phyloP scores from a whole-genome alignment of 2,329 filamentous ascomycete genomes.

The Aureobasidium leucospermi region DNA sequence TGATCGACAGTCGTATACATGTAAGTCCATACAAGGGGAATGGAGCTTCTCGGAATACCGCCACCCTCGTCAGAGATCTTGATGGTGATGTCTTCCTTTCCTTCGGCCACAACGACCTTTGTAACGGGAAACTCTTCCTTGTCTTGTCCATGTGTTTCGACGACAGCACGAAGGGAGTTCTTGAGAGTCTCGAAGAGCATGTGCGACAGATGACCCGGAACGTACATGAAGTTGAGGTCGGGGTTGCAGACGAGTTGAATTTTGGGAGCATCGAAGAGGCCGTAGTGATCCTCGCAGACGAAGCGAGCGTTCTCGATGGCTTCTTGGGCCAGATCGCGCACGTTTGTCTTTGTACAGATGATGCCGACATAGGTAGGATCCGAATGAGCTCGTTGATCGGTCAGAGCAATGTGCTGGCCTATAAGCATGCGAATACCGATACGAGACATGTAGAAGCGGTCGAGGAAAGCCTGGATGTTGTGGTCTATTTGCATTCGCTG shows the following conservation, averaged over 20 bases:
- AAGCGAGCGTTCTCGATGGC: conserved; percentile 99
- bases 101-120: conserved; percentile 95
- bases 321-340: conserved; percentile 87
- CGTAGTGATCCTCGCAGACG: conserved; percentile 97
- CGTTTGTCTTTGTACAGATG: conserved; percentile 98
- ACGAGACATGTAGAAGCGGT: conserved; percentile 99
- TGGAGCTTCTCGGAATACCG: conserved; percentile 84
- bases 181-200: conserved; percentile 99
- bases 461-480: conserved; percentile 93
- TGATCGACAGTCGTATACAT: conserved; percentile 99
- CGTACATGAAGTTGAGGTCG: conserved; percentile 97
- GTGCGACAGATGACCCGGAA: conserved; percentile 95
- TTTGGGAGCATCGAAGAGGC: conserved; percentile 91
- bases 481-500: conserved; percentile 98
- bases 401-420: conserved; percentile 94
- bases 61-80: conserved; percentile 96
- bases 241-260: conserved; percentile 94
- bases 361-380: conserved; percentile 96
- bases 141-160: conserved; percentile 89
- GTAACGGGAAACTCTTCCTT: conserved; percentile 95
- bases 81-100: conserved; percentile 97
- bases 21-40: conserved; percentile 98
- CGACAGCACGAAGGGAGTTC: conserved; percentile 93
- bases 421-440: conserved; percentile 99
- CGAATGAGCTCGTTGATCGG: conserved; percentile 80